These are phyloP conservation scores for Colletotrichum gloeosporioides DNA, from an alignment of 2,329 filamentous ascomycete genomes.

Conservation along the genomic window DNA sequence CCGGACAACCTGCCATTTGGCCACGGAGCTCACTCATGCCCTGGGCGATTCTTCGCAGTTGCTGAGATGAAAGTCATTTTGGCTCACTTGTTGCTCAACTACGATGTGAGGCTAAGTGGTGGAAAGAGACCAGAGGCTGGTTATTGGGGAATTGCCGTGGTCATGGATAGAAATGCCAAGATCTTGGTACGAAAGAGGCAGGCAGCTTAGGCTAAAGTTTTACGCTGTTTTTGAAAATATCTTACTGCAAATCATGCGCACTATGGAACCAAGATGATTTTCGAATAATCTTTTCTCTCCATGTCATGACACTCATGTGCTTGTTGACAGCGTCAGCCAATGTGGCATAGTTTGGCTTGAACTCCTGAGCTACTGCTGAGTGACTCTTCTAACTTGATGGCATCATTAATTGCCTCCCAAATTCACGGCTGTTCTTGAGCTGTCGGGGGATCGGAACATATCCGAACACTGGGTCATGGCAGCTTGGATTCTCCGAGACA, in stretches of 20 bases:
- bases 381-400: not conserved
- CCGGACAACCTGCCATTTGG: slow-evolving; percentile 40
- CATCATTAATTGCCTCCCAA: not conserved
- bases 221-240: not conserved
- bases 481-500: not conserved
- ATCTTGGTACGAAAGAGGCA: not conserved
- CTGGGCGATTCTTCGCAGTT: slow-evolving; percentile 46
- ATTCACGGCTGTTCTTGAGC: not conserved
- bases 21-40: slow-evolving; percentile 45
- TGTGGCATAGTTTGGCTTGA: not conserved
- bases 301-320: not conserved
- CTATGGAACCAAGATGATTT: not conserved
- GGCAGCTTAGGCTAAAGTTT: not conserved
- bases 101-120: slow-evolving; percentile 23
- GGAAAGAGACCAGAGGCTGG: not conserved
- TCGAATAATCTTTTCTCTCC: fast-evolving
- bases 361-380: no score
- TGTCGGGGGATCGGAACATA: not conserved
- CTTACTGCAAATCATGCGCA: not conserved
- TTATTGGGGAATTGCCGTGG: not conserved
- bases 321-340: not conserved
- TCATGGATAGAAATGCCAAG: not conserved
- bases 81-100: slow-evolving; percentile 31
- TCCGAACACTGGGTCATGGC: not conserved
- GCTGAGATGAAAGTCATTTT: slow-evolving; percentile 43